Conservation (phyloP, 2,329 filamentous ascomycete species). For the Phyllosticta citriasiana region DNA sequence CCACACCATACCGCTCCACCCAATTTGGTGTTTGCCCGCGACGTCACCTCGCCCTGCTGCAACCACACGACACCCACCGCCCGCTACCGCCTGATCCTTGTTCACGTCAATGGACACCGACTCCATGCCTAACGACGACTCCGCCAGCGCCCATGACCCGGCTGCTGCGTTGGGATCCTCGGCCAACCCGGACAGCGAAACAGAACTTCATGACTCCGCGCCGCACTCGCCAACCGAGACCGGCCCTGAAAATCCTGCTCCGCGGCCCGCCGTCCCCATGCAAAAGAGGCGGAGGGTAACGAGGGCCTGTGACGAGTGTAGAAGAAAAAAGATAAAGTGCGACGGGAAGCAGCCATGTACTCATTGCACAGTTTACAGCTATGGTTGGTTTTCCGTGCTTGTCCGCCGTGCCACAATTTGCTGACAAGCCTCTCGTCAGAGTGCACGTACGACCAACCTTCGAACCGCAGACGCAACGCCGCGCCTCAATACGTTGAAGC, state of each 20-base stretch:
- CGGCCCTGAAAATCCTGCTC: neutral
- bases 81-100: neutral
- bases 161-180: conserved; percentile 1
- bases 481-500: conserved; percentile 90
- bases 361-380: conserved; percentile 96
- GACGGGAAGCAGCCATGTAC: conserved; percentile 53
- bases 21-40: conserved; percentile 6
- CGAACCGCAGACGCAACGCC: conserved; percentile 80
- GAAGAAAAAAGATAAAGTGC: conserved; percentile 45
- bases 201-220: conserved; percentile 3
- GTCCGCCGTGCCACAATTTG: neutral
- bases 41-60: conserved; percentile 2
- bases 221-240: conserved; percentile 1
- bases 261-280: conserved; percentile 7
- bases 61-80: neutral
- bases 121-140: conserved; percentile 7
- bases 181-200: neutral
- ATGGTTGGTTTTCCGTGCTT: conserved; percentile 52
- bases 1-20: neutral
- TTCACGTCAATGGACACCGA: conserved; percentile 5
- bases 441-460: conserved; percentile 92
- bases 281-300: conserved; percentile 33
- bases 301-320: conserved; percentile 33
- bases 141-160: neutral
- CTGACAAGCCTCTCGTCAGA: conserved; percentile 42